Conservation (phyloP, 2,329 filamentous ascomycete species). For the Aspergillus puulaauensis region DNA sequence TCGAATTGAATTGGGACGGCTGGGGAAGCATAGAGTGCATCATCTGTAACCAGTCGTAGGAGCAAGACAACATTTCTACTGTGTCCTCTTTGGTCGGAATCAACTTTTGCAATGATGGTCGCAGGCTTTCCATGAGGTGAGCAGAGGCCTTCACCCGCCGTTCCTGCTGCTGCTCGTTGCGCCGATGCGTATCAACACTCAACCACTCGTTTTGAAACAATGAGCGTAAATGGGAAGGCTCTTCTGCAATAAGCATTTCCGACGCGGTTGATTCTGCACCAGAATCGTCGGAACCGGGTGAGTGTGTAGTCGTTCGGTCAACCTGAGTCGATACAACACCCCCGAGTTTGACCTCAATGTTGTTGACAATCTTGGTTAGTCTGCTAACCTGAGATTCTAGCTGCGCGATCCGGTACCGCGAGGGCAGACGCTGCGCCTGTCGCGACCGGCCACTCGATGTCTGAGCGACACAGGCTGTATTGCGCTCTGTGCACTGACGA, state of each 20-base stretch:
- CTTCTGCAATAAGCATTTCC: constrained; percentile 12
- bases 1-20: constrained; percentile 10
- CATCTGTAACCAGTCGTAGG: constrained; percentile 17
- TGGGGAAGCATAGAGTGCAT: constrained; percentile 17
- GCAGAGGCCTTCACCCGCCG: constrained; percentile 6
- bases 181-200: constrained; percentile 11
- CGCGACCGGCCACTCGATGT: constrained; percentile 8
- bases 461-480: constrained; percentile 16
- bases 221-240: constrained; percentile 15
- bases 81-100: constrained; percentile 16
- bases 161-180: constrained; percentile 6
- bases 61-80: constrained; percentile 6
- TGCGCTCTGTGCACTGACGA: constrained; percentile 20
- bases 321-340: not conserved
- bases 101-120: constrained; percentile 15
- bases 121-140: constrained; percentile 5
- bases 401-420: constrained; percentile 19
- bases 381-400: constrained; percentile 17
- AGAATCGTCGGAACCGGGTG: constrained; percentile 7
- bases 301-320: not conserved
- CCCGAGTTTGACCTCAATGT: constrained; percentile 14
- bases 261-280: constrained; percentile 14
- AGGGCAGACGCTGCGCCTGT: constrained; percentile 13
- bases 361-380: constrained; percentile 13
- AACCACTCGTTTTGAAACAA: constrained; percentile 22